Conservation (phyloP, 805 yeast species). For the Wickerhamomyces chaumierensis region DNA sequence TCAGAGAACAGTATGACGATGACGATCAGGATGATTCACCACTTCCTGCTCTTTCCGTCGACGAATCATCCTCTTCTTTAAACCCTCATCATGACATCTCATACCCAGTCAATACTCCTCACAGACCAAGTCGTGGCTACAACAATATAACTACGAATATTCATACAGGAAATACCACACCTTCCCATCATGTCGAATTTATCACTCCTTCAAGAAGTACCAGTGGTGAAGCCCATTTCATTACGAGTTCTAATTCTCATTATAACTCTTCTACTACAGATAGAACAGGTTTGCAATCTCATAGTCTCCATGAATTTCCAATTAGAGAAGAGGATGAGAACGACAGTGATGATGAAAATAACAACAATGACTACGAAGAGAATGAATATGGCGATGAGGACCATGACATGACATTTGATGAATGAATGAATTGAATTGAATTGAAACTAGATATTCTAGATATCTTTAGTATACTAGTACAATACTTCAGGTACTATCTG, state of each 20-base stretch:
- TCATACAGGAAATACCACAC: too few species aligned
- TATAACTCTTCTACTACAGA: too few species aligned
- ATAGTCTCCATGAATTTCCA: not conserved
- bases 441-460: too few species aligned
- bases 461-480: too few species aligned
- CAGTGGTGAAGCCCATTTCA: not conserved
- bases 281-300: not conserved
- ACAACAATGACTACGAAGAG: not conserved
- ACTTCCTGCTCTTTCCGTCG: not conserved
- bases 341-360: not conserved
- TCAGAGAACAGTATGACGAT: constrained; percentile 16
- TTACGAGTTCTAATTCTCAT: not conserved
- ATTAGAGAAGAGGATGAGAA: not conserved
- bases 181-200: not conserved
- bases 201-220: not conserved
- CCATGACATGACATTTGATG: not conserved
- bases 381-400: not conserved
- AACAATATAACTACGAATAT: too few species aligned
- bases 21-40: not conserved
- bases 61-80: not conserved
- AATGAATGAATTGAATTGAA: not conserved
- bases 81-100: not conserved
- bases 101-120: not conserved
- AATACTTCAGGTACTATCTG: too few species aligned
- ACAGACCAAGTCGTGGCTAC: not conserved